Base-by-base conservation (phyloP, 768 basidiomycete species). In the Phaeotremella fagi region DNA sequence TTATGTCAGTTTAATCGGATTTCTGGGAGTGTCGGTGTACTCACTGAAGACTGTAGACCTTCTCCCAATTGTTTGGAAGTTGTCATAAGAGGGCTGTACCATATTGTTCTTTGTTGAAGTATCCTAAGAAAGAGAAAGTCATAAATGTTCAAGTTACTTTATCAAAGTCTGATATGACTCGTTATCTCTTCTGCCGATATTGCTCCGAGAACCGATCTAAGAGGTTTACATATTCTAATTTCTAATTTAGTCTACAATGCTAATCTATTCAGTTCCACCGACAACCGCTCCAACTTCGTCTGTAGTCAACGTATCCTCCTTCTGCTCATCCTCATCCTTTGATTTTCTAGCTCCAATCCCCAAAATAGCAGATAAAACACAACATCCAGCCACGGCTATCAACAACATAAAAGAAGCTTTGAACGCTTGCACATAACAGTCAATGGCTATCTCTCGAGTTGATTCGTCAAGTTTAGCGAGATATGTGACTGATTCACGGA, bases 21-120 rank as follows among this genome's bases (percentile, higher is more conserved):
- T 79, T 81, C 53, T 82, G 78, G 42, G 85, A 77, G 36, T 79
- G 72, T 24, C 78, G 75, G 22, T 1, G 33, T 14, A 27, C 55
- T 51, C 38, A 52, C 55, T 85, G 80, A 44, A 86, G 85, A 41
- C 79, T 78, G 64, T 84, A 78, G 45, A 89, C 78, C 69, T 83
- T 85, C 54, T 54, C 64, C 81, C 81, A 82, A 65, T 82, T 72
- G 61, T 81, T 64, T 50, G 37, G 25, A 41, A 41, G 18, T 41
- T 18, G 9, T 11, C 12, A 20, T 41, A 41, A 14, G 38, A 14
- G 7, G 38, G 38, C 20, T 41, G 7, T 12, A 41, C 38, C 38
- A 41, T 41, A 6, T 9, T 35, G 33, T 9, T 35, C n/a, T 35
- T n/a, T n/a, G n/a, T n/a, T n/a, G n/a, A n/a, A n/a, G n/a, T n/a